These are phyloP conservation scores for Asterochloris sp. DNA, from an alignment of 139 green algal species.

Conservation along the genomic window DNA sequence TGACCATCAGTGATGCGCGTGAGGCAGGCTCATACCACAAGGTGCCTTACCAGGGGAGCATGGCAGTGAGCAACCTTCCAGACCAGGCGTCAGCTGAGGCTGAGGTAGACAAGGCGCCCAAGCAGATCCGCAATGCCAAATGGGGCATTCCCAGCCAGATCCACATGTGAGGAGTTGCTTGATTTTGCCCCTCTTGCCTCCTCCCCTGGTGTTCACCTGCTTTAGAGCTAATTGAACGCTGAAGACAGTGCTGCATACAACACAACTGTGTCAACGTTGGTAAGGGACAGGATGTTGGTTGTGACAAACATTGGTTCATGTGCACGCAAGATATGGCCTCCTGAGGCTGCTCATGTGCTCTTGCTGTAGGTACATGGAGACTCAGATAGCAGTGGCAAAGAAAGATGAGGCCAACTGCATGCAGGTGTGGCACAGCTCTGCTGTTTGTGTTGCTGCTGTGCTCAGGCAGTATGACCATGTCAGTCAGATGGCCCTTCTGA, in stretches of 20 bases:
- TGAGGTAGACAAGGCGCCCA: background rate
- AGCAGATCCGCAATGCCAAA: background rate
- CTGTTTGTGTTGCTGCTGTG: too few species aligned
- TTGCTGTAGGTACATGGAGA: slow-evolving; percentile 21
- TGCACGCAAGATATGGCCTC: too few species aligned
- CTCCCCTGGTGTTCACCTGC: background rate
- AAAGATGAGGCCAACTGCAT: slow-evolving; percentile 2
- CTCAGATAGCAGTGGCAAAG: slow-evolving; percentile 1
- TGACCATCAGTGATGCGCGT: slow-evolving; percentile 1
- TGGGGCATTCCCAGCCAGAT: slow-evolving; percentile 24
- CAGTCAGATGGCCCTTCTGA: too few species aligned
- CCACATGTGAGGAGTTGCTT: slow-evolving; percentile 26
- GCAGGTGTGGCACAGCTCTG: background rate
- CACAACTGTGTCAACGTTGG: too few species aligned
- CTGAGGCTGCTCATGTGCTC: too few species aligned
- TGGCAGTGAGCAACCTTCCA: too few species aligned
- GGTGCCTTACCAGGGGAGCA: background rate
- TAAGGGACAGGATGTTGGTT: too few species aligned
- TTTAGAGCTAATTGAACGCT: too few species aligned
- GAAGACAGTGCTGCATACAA: too few species aligned
- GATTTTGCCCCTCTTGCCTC: background rate
- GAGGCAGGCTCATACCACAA: background rate
- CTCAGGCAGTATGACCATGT: too few species aligned
- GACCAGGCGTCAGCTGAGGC: too few species aligned
- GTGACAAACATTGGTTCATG: too few species aligned